Conservation (phyloP, 345 rosid species). For the Firmiana major region DNA sequence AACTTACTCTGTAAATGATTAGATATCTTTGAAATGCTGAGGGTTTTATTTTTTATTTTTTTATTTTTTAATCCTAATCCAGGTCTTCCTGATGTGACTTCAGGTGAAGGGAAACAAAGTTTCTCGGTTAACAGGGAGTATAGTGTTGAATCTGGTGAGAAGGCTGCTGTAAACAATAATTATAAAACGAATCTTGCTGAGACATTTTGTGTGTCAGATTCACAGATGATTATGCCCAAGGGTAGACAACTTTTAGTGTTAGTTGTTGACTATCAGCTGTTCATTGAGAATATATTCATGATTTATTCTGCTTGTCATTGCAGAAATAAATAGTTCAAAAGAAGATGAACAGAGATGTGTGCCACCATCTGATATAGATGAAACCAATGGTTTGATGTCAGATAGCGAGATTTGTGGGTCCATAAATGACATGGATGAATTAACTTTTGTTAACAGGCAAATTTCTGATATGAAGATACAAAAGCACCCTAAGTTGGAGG, state of each 20-base stretch:
- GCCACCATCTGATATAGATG: slow-evolving; percentile 3
- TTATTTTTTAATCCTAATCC: background rate
- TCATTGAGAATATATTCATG: background rate
- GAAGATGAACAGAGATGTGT: slow-evolving; percentile 17
- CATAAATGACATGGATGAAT: slow-evolving; percentile 9
- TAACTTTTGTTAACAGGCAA: slow-evolving; percentile 17
- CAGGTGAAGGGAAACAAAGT: slow-evolving; percentile 38
- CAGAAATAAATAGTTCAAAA: slow-evolving; percentile 21
- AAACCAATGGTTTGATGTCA: slow-evolving; percentile 9
- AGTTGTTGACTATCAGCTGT: background rate
- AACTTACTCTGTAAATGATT: slow-evolving; percentile 5
- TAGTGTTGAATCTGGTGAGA: slow-evolving; percentile 24
- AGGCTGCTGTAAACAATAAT: slow-evolving; percentile 16
- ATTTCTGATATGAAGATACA: slow-evolving; percentile 12
- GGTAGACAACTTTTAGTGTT: slow-evolving; percentile 17
- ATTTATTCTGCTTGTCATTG: slow-evolving; percentile 8
- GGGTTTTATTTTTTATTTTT: background rate
- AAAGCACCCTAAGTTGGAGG: slow-evolving; percentile 24
- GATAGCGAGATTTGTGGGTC: slow-evolving; percentile 10
- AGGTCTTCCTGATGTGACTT: slow-evolving; percentile 13
- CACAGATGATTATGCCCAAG: background rate
- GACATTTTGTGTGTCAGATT: slow-evolving; percentile 15
- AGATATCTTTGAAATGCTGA: background rate
- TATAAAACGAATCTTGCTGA: slow-evolving; percentile 14
- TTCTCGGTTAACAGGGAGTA: slow-evolving; percentile 24